Conservation (phyloP, 1,284 basidiomycete genomes). For the Cystobasidiaceae sp. region DNA sequence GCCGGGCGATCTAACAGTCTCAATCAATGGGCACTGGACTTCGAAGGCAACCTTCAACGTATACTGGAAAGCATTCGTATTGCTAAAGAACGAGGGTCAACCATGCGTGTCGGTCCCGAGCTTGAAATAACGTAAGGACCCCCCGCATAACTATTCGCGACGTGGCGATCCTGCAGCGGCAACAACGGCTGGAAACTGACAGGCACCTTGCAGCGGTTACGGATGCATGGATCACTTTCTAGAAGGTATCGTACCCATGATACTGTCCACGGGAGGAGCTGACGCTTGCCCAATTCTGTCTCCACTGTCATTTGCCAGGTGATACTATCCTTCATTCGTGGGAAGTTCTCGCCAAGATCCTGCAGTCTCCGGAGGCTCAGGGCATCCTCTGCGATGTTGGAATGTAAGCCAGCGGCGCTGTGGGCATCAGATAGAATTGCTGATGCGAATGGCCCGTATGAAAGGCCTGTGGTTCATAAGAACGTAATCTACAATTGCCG, state of each 20-base stretch:
- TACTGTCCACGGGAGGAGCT: not conserved
- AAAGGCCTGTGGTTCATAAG: conserved; percentile 90
- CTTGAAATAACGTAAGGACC: conserved; percentile 94
- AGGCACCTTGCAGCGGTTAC: conserved; percentile 62
- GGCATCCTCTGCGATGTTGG: conserved; percentile 89
- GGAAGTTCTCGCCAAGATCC: conserved; percentile 83
- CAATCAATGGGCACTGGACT: conserved; percentile 86
- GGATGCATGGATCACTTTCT: conserved; percentile 91
- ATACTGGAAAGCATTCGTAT: conserved; percentile 82
- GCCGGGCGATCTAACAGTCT: too few relatives aligned
- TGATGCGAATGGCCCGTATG: not conserved
- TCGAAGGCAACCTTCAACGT: conserved; percentile 82
- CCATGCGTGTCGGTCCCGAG: conserved; percentile 92
- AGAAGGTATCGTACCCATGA: conserved; percentile 67
- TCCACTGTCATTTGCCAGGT: conserved; percentile 52
- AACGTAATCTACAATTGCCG: conserved; percentile 97
- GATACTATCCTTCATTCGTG: conserved; percentile 93
- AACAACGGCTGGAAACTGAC: not conserved
- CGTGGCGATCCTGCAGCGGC: not conserved
- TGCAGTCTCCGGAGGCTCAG: conserved; percentile 66
- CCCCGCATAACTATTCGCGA: too few relatives aligned
- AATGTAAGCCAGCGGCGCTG: conserved; percentile 60
- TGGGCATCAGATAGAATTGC: not conserved
- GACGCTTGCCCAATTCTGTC: too few relatives aligned
- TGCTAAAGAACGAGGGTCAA: conserved; percentile 83